Base-by-base conservation (phyloP, 169 alveolate genomes). In the Condylostoma magnum region DNA sequence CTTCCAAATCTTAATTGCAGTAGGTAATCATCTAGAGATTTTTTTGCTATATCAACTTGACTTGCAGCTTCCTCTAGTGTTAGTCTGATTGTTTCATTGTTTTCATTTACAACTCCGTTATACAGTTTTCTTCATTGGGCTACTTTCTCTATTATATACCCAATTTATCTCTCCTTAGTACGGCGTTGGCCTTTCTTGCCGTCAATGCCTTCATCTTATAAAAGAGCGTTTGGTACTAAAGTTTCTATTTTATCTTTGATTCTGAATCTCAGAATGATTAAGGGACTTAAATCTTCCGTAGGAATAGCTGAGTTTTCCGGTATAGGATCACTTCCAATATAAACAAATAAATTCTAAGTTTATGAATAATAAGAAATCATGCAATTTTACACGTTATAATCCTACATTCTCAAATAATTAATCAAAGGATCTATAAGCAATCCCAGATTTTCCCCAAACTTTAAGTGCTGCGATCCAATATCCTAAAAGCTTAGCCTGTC, bases 131-230 rank as follows among this genome's bases (percentile, higher is more conserved):
- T 84, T 95, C 96, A 91, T 54, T 79, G 73, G 27, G 87, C 76
- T 5, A 91, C 95, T 63, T 88, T 88, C 65, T 91, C 94, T 12
- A 91, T 86, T 1, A 91, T 85, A 48, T 79, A 90, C 33, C 91
- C 88, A 3, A 91, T 91, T 65, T 90, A 86, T 79, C 96, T 84
- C 67, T 91, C 96, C 52, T 91, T 91, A 4, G 93, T 90, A 69
- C 96, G 71, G 58, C 83, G 82, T 31, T 79, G 52, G 10, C 60
- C 69, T 46, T 78, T 68, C 22, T 25, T 48, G 10, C 68, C 68
- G 3, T 55, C 68, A 30, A 48, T 30, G n/a, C 50, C 68, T 25
- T 20, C 68, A 2, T 55, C 68, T n/a, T 55, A 41, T 12, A 10
- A 22, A 8, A 22, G 15, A 10, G 10, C 18, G 15, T 55, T 12